Base-by-base conservation (phyloP, 2,329 filamentous ascomycete species). In the Fusarium heterosporum region DNA sequence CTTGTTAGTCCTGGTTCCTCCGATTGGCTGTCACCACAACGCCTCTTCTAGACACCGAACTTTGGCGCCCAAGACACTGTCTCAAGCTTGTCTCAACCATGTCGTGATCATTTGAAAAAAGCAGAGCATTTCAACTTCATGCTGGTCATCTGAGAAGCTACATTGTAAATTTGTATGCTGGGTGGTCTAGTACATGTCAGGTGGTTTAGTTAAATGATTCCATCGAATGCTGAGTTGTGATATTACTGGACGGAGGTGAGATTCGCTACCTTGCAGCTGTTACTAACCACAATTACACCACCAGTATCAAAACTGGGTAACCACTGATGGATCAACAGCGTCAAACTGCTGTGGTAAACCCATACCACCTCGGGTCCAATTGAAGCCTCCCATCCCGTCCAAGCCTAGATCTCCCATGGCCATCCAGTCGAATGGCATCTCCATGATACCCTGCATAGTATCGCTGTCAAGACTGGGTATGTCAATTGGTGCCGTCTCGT, bases 401-500 rank as follows among this genome's bases (percentile, higher is more conserved):
- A 72, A 67, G 6, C 62, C 71, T 4, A 73, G 40, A 11, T 70
- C 67, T 2, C 59, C 64, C 56, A 63, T 63, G 2, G 46, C 40
- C 60, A 73, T 66, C 72, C 72, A 73, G 59, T 73, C 70, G 19
- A 73, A 61, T 5, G 64, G 58, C 62, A 73, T 70, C 12, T 73
- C 72, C 55, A 72, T 55, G 6, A 73, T 60, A 3, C 64, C 66
- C 36, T 72, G 68, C 68, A 73, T 72, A 3, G 39, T 50, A 29
- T 68, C 64, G 4, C 17, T 42, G 13, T 62, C 56, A 8, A 66
- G 38, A 3, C 40, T 34, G 12, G 64, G 48, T 8, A 56, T 10
- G 48, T 47, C 32, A 8, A 55, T 22, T 4, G 34, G 56, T 8
- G 51, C 40, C 25, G 39, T 48, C 8, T 58, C 61, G 9, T 61